Evolutionary conservation across 164 flowering plant species (phyloP).

Genomic region (Malania oleifera): DNA sequence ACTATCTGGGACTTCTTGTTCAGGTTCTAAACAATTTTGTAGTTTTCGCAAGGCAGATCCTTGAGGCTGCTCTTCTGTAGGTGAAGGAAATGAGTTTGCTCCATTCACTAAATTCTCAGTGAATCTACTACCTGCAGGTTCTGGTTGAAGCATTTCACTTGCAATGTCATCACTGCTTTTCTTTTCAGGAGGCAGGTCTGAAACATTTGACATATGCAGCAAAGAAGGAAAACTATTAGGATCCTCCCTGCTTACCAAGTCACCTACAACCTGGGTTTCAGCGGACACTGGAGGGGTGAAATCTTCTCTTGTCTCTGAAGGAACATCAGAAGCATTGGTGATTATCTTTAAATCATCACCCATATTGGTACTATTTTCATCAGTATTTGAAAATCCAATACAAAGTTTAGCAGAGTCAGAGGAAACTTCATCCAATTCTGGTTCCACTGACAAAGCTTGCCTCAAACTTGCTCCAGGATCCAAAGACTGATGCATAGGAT

Average conservation of each 20-base stretch:
- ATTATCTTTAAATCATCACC: conserved; percentile 11
- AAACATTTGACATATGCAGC: conserved; percentile 7
- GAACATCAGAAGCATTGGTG: conserved; percentile 9
- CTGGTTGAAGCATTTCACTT: conserved; percentile 14
- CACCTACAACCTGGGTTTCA: conserved; percentile 18
- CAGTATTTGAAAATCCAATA: conserved; percentile 11
- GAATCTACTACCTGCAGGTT: conserved; percentile 16
- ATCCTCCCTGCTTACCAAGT: conserved; percentile 13
- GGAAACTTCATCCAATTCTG: conserved; percentile 21
- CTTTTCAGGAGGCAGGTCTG: conserved; percentile 15
- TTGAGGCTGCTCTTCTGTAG: conserved; percentile 15
- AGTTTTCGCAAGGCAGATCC: conserved; percentile 19
- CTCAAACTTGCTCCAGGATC: conserved; percentile 20
- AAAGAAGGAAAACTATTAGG: conserved; percentile 11
- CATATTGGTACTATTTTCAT: conserved; percentile 10
- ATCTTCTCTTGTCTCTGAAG: conserved; percentile 19
- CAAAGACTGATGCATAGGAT: conserved; percentile 6
- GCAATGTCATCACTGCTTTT: conserved; percentile 10
- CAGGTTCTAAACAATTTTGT: conserved; percentile 9
- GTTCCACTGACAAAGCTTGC: conserved; percentile 12
- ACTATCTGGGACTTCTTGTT: conserved; percentile 7
- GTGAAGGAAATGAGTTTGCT: conserved; percentile 11
- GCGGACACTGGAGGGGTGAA: conserved; percentile 8
- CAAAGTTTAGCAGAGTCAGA: conserved; percentile 12
- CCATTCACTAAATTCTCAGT: conserved; percentile 10